Evolutionary conservation across 2,329 filamentous ascomycete species (phyloP).

Genomic region (Acrodontium crateriforme): DNA sequence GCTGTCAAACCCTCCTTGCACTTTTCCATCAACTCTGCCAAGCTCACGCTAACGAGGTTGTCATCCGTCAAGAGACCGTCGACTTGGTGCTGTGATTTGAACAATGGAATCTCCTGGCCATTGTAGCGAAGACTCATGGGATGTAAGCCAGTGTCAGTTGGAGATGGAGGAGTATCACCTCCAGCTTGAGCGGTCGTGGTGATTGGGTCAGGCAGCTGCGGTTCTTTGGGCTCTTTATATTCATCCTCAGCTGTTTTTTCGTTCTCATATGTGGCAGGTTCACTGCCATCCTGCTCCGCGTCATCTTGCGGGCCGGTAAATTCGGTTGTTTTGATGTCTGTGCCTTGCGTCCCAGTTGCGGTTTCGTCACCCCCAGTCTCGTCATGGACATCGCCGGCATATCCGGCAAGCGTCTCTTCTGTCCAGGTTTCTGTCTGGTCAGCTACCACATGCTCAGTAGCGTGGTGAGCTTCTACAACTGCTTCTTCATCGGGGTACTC

Average conservation of each 20-base stretch:
- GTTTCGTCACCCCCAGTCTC: neutral
- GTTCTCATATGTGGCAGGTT: no score
- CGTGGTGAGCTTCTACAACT: neutral
- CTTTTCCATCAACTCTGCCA: conserved; percentile 40
- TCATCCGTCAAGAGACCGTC: conserved; percentile 44
- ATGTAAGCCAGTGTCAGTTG: conserved; percentile 26
- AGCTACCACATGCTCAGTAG: neutral
- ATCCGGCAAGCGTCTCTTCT: neutral
- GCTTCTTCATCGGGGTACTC: conserved; percentile 1
- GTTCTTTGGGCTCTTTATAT: no score
- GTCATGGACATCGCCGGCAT: no score
- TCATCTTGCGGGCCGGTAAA: no score
- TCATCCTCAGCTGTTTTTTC: no score
- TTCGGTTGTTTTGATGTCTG: no score
- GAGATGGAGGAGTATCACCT: conserved; percentile 18
- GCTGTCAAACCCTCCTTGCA: conserved; percentile 33
- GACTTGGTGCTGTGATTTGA: conserved; percentile 41
- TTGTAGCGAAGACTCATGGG: conserved; percentile 43
- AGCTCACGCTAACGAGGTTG: conserved; percentile 36
- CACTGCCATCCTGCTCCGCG: no score
- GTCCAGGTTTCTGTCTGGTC: neutral
- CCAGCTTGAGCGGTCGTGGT: conserved; percentile 2
- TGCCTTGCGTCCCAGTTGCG: no score
- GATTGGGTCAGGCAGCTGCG: conserved; percentile 1
- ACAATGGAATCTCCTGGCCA: conserved; percentile 42